Percentiles rank a stretch among this genome's conserved stretches.
Conservation (phyloP, 495 filamentous ascomycete genomes). For the Poronia punctata region DNA sequence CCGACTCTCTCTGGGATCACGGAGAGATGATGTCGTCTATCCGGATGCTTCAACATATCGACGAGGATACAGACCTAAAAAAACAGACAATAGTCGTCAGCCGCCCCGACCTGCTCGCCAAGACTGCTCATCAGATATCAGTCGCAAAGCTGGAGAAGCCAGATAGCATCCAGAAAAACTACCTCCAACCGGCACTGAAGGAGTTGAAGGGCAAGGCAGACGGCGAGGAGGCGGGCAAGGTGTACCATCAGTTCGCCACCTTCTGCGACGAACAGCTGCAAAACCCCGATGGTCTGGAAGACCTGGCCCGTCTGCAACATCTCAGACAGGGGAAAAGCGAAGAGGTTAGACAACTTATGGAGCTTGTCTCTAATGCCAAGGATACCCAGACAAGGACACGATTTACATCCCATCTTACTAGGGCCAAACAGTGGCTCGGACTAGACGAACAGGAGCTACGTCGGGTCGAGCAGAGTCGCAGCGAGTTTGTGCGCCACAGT, state of each 20-base stretch:
- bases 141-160: conserved; percentile 91
- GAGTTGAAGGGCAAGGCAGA: conserved; percentile 63
- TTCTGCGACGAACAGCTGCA: conserved; percentile 94
- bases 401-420: conserved; percentile 39
- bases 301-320: conserved; percentile 72
- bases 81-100: conserved; percentile 69
- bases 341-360: conserved; percentile 64
- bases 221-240: conserved; percentile 71
- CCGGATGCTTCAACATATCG: conserved; percentile 70
- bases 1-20: conserved; percentile 90
- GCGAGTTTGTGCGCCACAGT: conserved; percentile 75
- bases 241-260: conserved; percentile 88
- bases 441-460: conserved; percentile 84
- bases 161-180: conserved; percentile 76
- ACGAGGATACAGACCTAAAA: conserved; percentile 52
- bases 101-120: conserved; percentile 74
- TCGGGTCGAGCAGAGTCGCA: conserved; percentile 63
- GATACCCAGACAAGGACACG: conserved; percentile 31
- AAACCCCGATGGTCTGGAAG: conserved; percentile 74
- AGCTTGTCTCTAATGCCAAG: conserved; percentile 34
- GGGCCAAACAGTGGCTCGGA: conserved; percentile 80
- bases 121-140: conserved; percentile 79
- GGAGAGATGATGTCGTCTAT: conserved; percentile 91
- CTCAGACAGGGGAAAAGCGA: conserved; percentile 73
- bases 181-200: conserved; percentile 74